Evolutionary conservation across 805 yeast genomes (phyloP).

Genomic region (Blastobotrys chiropterorum): DNA sequence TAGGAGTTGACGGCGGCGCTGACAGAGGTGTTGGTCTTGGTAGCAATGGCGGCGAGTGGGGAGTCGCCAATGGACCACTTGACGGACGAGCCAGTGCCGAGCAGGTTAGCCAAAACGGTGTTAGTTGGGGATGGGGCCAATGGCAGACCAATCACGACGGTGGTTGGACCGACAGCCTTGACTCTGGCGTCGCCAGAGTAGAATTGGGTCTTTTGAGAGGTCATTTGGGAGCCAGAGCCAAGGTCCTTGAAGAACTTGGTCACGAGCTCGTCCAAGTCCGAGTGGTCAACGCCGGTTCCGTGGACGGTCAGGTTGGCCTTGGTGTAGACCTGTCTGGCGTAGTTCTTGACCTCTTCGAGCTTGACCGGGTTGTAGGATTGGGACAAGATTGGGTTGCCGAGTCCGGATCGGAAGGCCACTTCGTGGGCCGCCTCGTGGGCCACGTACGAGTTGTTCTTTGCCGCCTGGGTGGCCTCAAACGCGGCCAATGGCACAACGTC

Average conservation of each 20-base stretch:
- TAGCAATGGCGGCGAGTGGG: slow-evolving; percentile 42
- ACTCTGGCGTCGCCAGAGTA: slow-evolving; percentile 57
- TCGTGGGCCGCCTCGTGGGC: slow-evolving; percentile 78
- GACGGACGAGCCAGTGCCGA: slow-evolving; percentile 44
- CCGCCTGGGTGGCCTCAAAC: slow-evolving; percentile 46
- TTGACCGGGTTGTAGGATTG: slow-evolving; percentile 56
- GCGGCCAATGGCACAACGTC: slow-evolving; percentile 72
- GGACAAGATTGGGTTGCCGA: slow-evolving; percentile 76
- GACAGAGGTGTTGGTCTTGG: slow-evolving; percentile 41
- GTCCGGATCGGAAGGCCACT: slow-evolving; percentile 77
- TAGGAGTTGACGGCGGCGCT: slow-evolving; percentile 52
- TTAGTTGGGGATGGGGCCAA: slow-evolving; percentile 51
- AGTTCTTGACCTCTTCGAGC: slow-evolving; percentile 58
- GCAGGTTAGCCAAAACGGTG: slow-evolving; percentile 63
- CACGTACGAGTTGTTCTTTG: slow-evolving; percentile 44
- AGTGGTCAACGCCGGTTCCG: slow-evolving; percentile 67
- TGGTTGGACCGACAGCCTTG: slow-evolving; percentile 59
- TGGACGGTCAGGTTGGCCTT: slow-evolving; percentile 63
- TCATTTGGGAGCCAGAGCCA: slow-evolving; percentile 52
- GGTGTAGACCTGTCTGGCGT: slow-evolving; percentile 62
- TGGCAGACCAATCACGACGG: slow-evolving; percentile 80
- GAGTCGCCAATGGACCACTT: slow-evolving; percentile 50
- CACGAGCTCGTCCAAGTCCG: slow-evolving; percentile 63
- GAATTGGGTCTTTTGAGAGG: slow-evolving; percentile 38
- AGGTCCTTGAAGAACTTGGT: slow-evolving; percentile 52